phyloP scores from a whole-genome alignment of 495 filamentous ascomycete species.

The Lepraria neglecta region DNA sequence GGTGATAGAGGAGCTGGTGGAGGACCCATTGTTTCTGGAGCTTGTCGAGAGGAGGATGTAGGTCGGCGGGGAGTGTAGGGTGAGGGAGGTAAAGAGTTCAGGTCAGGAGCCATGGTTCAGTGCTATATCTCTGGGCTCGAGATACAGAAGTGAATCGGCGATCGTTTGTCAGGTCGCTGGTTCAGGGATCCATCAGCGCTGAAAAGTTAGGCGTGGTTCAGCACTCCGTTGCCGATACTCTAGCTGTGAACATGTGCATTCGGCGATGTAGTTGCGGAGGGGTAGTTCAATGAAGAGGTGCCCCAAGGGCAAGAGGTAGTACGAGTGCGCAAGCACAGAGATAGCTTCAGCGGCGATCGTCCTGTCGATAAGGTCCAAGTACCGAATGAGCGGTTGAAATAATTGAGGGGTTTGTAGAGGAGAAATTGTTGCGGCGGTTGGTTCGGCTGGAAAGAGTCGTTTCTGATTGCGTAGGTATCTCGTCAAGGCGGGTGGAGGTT shows the following conservation, averaged over 20 bases:
- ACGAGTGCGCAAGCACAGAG: neutral
- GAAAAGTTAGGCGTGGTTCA: neutral
- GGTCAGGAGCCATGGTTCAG: constrained; percentile 53
- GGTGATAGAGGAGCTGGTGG: constrained; percentile 37
- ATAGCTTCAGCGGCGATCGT: neutral
- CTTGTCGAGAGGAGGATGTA: constrained; percentile 42
- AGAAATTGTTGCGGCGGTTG: neutral
- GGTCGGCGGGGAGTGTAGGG: constrained; percentile 43
- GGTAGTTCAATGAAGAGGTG: neutral
- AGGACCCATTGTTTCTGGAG: constrained; percentile 45
- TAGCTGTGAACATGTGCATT: neutral
- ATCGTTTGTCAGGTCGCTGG: neutral
- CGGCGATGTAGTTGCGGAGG: neutral
- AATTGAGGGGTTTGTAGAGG: neutral
- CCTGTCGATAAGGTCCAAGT: neutral
- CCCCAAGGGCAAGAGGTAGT: neutral
- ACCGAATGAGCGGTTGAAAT: neutral
- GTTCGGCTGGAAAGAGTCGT: neutral
- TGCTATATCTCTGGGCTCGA: neutral
- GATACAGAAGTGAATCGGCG: constrained; percentile 2
- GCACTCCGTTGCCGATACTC: neutral
- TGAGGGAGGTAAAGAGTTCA: constrained; percentile 54
- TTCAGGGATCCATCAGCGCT: constrained; percentile 14
- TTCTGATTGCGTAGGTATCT: neutral
- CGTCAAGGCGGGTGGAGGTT: neutral